Base-by-base conservation (phyloP, 805 yeast species). In the Nakazawaea ernobii region DNA sequence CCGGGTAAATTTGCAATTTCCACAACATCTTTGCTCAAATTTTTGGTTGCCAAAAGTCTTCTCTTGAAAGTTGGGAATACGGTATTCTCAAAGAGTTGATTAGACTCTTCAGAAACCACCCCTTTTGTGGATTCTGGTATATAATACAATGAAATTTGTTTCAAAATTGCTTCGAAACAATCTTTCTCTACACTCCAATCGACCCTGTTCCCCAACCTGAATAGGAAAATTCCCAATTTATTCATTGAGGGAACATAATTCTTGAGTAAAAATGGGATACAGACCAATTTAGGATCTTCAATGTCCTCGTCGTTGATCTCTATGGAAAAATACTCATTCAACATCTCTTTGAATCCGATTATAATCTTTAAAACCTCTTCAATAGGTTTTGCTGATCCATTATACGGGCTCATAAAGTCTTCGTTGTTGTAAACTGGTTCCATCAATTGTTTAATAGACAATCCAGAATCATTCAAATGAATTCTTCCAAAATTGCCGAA, bases 1-100 rank as follows among this genome's bases (percentile, higher is more conserved):
- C 96, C 96, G 1, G 98, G 98, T 29, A 94, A 64, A 59, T 84
- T 90, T 0, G 99, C 97, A 35, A 94, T 79, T 61, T 92, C 96
- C 5, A 87, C 75, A 4, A 90, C 79, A 48, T 79, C 82, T 11
- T 69, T 59, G 4, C 63, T 53, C 33, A 89, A 55, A 2, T 57
- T 59, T 11, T 68, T 68, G 0, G 95, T 77, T 0, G 91, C 95
- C 11, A 89, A 59, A 27, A 89, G 76, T 40, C 80, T 66, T 50
- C 70, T 70, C 53, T 83, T 82, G 6, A 88, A 59, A 20, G 76
- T 63, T 0, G 95, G 95, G 52, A 89, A 83, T 1, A 91, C 54
- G 0, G 69, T 59, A 52, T 76, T 70, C 52, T 85, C 95, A 48
- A 90, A 56, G 0, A 56, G 54, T 7, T 61, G 52, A 24, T 59